Evolutionary conservation across 768 basidiomycete genomes (phyloP), one percentile per base, ranked within the genome.

Genomic region (Phaeotremella fagi): DNA sequence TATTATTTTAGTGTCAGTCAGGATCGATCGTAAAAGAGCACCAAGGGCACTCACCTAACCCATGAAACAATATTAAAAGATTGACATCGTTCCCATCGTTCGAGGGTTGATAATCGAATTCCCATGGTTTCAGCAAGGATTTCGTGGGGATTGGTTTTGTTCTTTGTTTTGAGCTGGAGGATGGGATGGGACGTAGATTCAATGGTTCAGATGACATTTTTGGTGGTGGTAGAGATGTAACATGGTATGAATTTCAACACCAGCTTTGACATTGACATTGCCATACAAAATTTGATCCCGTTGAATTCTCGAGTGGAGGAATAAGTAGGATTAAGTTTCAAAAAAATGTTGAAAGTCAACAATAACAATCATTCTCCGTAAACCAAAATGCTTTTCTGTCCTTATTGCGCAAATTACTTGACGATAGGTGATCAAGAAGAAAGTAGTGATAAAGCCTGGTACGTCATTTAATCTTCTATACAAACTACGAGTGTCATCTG

Each of bases 331-430:
- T 9, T 35, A n/a, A 35, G n/a, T 35, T 9, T 9, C 9, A 9
- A 9, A 35, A 35, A 9, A 9, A n/a, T 31, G 12, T 48, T 48
- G n/a, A n/a, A n/a, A n/a, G n/a, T n/a, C n/a, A n/a, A n/a, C n/a
- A n/a, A n/a, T n/a, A n/a, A n/a, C n/a, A n/a, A n/a, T n/a, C n/a
- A n/a, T n/a, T n/a, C n/a, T n/a, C n/a, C n/a, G n/a, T n/a, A n/a
- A n/a, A n/a, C n/a, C 50, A 54, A 7, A 22, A 92, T 94, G 89
- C 79, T 92, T 29, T 94, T 94, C 79, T 97, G 94, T 71, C 94
- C 94, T 26, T 88, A 85, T 48, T 98, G 94, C 67, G 83, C 88
- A 25, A 98, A 97, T 74, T 79, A 67, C 48, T 51, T 74, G 24
- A 70, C 68, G 12, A 74, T 74, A 11, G 70, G 67, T 29, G 63